Base-by-base conservation (phyloP, 2,329 filamentous ascomycete genomes). In the Trichothecium roseum region DNA sequence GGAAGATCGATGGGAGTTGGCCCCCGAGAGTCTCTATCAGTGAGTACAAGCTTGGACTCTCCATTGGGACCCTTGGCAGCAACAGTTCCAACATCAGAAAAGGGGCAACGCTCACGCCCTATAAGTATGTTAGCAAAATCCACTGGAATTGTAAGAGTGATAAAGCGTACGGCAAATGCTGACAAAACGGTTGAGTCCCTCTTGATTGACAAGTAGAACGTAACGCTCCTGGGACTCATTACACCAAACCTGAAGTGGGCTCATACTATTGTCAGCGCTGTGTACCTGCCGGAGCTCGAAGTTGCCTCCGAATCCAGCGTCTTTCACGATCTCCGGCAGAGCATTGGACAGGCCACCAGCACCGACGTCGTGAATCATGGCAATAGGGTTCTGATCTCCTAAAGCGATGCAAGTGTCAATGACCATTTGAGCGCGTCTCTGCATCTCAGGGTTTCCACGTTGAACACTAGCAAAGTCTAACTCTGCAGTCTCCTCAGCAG, bases 401-500 rank as follows among this genome's bases (percentile, higher is more conserved):
- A 96, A 73, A 3, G 85, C 81, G 18, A 84, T 78, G 56, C 91
- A 98, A 4, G 86, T 81, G 59, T 96, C 91, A 60, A 98, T 98
- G 44, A 98, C 91, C 74, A 96, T 94, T 62, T 98, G 91, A 2
- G 89, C 91, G 48, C 91, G 75, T 42, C 91, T 74, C 60, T 98
- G 86, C 59, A 96, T 89, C 62, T 98, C 91, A 2, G 91, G 88
- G 53, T 98, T 98, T 32, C 89, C 91, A 62, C 91, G 74, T 63
- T 98, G 91, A 22, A 98, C 91, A 64, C 87, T 95, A 49, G 89
- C 86, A 60, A 96, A 98, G 56, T 98, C 91, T 3, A 98, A 70
- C 46, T 95, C 88, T 1, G 88, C 86, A 32, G 84, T 91, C 22
- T 81, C 82, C 63, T 95, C 86, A 32, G 83, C 84, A 14, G 86